Evolutionary conservation across 805 yeast species (phyloP).

Genomic region (Peterozyma xylosa): DNA sequence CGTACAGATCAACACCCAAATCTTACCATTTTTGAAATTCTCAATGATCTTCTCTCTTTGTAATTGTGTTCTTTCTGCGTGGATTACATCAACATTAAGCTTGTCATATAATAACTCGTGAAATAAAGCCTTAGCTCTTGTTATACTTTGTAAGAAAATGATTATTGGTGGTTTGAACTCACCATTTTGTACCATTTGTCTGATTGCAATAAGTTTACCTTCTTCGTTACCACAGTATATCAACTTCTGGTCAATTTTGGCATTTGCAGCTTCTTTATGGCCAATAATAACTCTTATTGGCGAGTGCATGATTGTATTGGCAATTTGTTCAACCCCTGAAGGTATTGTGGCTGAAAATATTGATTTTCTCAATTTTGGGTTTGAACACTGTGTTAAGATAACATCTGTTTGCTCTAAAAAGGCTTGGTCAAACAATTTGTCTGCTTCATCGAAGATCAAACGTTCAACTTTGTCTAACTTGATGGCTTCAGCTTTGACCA

Average conservation of each 20-base stretch:
- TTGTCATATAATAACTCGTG: constrained; percentile 90
- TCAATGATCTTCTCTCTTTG: constrained; percentile 85
- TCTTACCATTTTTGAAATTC: constrained; percentile 79
- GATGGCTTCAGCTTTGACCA: constrained; percentile 50
- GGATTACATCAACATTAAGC: constrained; percentile 90
- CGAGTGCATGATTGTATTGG: constrained; percentile 75
- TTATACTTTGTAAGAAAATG: constrained; percentile 84
- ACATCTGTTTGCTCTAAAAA: constrained; percentile 89
- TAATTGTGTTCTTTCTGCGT: constrained; percentile 83
- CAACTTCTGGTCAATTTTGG: constrained; percentile 73
- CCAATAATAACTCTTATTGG: constrained; percentile 87
- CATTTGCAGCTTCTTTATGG: constrained; percentile 87
- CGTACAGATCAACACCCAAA: constrained; percentile 95
- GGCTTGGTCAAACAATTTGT: constrained; percentile 78
- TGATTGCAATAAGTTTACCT: constrained; percentile 87
- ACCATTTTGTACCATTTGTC: constrained; percentile 80
- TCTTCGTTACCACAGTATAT: constrained; percentile 89
- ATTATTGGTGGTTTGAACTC: constrained; percentile 89
- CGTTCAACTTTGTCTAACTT: constrained; percentile 62
- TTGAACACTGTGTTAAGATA: constrained; percentile 54
- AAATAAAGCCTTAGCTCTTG: constrained; percentile 90
- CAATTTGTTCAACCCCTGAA: constrained; percentile 84
- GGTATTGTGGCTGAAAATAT: constrained; percentile 96
- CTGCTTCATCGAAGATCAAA: constrained; percentile 92
- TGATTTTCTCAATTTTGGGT: constrained; percentile 52